Conservation (phyloP, 441 rosid species). For the Capsella rubella region DNA sequence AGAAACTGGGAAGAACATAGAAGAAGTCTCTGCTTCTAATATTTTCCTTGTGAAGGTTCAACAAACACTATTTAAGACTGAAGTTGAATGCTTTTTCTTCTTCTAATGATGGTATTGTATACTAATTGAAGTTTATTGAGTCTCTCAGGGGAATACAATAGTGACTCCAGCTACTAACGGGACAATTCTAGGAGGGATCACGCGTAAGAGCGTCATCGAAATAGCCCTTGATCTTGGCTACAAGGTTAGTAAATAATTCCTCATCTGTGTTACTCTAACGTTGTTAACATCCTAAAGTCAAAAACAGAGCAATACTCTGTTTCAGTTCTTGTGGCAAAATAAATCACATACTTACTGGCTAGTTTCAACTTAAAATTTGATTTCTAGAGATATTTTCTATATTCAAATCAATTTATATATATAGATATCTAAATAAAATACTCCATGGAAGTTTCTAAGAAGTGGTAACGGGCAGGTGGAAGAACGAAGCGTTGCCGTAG, state of each 20-base stretch:
- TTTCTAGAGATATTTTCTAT: background rate
- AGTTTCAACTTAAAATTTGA: background rate
- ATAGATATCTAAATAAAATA: too few species aligned
- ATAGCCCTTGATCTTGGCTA: conserved; percentile 73
- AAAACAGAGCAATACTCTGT: conserved; percentile 13
- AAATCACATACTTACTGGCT: background rate
- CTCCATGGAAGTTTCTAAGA: background rate
- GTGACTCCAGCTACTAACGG: conserved; percentile 77
- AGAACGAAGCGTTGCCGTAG: conserved; percentile 66
- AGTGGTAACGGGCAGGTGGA: conserved; percentile 52
- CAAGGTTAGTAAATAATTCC: conserved; percentile 49
- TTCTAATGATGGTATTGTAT: background rate
- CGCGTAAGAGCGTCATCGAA: conserved; percentile 75
- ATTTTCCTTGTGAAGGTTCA: conserved; percentile 75
- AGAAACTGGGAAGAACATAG: conserved; percentile 59
- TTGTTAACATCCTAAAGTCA: background rate
- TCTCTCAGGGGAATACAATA: conserved; percentile 60
- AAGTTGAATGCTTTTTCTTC: background rate
- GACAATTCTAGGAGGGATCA: conserved; percentile 75
- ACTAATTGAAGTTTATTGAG: conserved; percentile 20
- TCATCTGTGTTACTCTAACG: background rate
- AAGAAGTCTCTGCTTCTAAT: conserved; percentile 89
- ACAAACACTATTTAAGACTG: background rate
- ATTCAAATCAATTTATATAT: background rate
- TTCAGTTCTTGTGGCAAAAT: background rate